Conservation (phyloP, 257 asterid genomes). For the Cruciata laevipes region DNA sequence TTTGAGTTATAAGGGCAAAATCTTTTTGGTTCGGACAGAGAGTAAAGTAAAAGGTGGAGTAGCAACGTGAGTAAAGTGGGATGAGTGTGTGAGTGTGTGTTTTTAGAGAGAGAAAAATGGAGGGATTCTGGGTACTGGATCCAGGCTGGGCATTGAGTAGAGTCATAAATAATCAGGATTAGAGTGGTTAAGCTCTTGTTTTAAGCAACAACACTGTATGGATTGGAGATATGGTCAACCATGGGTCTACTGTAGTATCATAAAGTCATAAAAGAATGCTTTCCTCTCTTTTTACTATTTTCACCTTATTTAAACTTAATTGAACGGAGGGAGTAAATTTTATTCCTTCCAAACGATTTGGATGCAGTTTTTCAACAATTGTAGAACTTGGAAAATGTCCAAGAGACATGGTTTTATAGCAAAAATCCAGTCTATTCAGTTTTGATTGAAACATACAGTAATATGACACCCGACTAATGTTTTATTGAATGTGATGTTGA, state of each 20-base stretch:
- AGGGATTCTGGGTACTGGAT: conserved; percentile 7
- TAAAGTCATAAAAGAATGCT: background rate
- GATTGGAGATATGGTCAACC: background rate
- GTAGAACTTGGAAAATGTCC: no score
- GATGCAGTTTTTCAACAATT: no score
- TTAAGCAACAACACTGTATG: background rate
- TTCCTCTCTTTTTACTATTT: no score
- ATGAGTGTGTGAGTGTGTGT: background rate
- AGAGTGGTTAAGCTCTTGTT: background rate
- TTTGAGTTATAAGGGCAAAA: background rate
- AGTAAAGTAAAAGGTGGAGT: background rate
- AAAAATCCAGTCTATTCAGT: no score
- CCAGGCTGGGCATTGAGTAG: conserved; percentile 27
- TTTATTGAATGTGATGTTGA: no score
- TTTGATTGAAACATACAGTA: no score
- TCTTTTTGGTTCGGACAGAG: background rate
- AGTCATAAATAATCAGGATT: background rate
- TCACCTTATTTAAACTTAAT: no score
- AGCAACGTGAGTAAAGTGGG: background rate
- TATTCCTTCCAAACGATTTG: no score
- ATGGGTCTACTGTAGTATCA: background rate
- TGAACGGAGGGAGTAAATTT: no score
- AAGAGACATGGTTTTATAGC: no score
- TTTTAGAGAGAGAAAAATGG: background rate
- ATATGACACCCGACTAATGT: no score